Conservation (phyloP, 192 early-diverging fungal genomes). For the Rhizophagus sp. region DNA sequence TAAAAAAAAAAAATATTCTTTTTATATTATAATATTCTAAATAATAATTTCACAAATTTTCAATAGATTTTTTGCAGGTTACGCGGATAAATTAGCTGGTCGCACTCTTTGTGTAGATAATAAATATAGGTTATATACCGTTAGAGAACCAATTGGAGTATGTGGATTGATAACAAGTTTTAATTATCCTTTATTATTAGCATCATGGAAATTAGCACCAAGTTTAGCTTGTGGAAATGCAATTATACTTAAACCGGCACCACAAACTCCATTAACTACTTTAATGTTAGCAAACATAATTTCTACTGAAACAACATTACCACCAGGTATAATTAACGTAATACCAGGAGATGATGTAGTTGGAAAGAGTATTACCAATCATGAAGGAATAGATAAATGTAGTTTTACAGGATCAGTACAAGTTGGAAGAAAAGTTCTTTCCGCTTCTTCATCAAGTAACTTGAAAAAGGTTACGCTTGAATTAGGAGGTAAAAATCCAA, state of each 20-base stretch:
- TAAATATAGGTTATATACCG: conserved; percentile 41
- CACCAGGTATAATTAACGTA: conserved; percentile 81
- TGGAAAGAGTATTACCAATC: conserved; percentile 68
- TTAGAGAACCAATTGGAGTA: conserved; percentile 69
- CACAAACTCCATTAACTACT: conserved; percentile 64
- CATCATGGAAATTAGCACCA: conserved; percentile 85
- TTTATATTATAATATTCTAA: too few species aligned
- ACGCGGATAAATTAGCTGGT: conserved; percentile 61
- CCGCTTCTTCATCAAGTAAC: conserved; percentile 57
- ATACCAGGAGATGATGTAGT: conserved; percentile 75
- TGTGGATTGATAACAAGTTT: conserved; percentile 80
- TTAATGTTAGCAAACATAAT: conserved; percentile 65
- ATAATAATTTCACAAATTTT: not conserved
- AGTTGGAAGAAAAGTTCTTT: conserved; percentile 66
- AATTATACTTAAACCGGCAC: conserved; percentile 77
- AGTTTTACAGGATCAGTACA: conserved; percentile 76
- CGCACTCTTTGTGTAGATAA: not conserved
- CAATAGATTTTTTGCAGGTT: conserved; percentile 77
- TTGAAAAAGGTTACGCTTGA: conserved; percentile 81
- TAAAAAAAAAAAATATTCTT: too few species aligned
- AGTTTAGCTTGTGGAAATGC: conserved; percentile 53
- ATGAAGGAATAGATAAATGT: conserved; percentile 66
- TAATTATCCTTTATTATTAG: conserved; percentile 73
- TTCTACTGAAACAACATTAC: conserved; percentile 65
- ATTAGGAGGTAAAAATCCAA: conserved; percentile 88